Evolutionary conservation across 805 yeast genomes (phyloP).

Genomic region (Wickerhamomyces canadensis): DNA sequence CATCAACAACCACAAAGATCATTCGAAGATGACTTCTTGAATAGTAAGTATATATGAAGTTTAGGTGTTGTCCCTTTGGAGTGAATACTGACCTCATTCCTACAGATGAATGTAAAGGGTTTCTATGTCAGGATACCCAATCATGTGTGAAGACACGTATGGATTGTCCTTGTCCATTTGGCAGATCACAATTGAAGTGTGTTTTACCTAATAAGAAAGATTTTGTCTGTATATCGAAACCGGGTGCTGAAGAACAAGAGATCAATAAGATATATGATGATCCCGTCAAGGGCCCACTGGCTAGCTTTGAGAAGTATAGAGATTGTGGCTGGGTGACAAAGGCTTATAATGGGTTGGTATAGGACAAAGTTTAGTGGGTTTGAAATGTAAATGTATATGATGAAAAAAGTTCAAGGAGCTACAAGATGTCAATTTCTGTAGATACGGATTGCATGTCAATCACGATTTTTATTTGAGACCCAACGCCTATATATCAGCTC

Average conservation of each 20-base stretch:
- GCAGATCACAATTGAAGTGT: constrained; percentile 81
- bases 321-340: constrained; percentile 84
- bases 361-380: constrained; percentile 1
- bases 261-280: constrained; percentile 33
- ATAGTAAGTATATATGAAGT: constrained; percentile 18
- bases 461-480: constrained; percentile 82
- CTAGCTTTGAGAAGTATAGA: constrained; percentile 44
- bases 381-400: too few species aligned
- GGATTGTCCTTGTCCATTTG: constrained; percentile 90
- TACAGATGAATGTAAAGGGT: constrained; percentile 48
- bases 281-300: constrained; percentile 42
- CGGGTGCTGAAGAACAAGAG: constrained; percentile 43
- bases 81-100: background rate
- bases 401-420: too few species aligned
- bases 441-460: constrained; percentile 32
- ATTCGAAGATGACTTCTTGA: constrained; percentile 31
- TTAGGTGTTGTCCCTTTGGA: background rate
- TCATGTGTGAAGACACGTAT: constrained; percentile 63
- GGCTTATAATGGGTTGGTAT: constrained; percentile 58
- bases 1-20: constrained; percentile 28
- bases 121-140: constrained; percentile 79
- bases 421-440: too few species aligned
- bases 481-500: constrained; percentile 76
- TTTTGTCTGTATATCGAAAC: constrained; percentile 80
- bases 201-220: constrained; percentile 58